Base-by-base conservation (phyloP, 1,139 yeast species). In the Blastobotrys raffinosifermentans region DNA sequence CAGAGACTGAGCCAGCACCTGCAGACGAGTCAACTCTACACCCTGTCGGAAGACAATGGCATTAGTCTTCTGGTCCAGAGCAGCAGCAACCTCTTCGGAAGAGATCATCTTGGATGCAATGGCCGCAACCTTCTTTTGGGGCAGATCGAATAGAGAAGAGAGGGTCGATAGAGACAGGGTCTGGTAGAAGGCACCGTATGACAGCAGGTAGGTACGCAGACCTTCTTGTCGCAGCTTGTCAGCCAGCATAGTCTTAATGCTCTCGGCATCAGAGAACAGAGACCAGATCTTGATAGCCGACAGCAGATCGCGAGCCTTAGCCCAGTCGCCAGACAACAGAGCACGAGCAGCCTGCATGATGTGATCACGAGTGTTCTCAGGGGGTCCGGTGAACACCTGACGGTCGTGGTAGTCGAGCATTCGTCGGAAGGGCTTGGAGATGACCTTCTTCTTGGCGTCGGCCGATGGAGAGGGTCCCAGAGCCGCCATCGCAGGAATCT, bases 341-440 rank as follows among this genome's bases (percentile, higher is more conserved):
- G 87, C 80, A 64, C 80, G 80, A 31, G 97, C 93, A 37, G 97
- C 95, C 61, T 85, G 89, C 72, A 91, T 80, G 54, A 91, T 81
- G 64, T 77, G 87, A 63, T 91, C 99, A 58, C 94, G 82, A 37
- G 94, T 84, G 63, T 91, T 85, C 67, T 91, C 98, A 41, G 97
- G 96, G 31, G 98, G 98, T 26, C 98, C 98, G 49, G 89, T 86
- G 70, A 91, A 91, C 46, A 82, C 84, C 63, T 91, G 96, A 63
- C 93, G 82, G 60, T 89, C 96, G 58, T 85, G 89, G 69, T 83
- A 84, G 59, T 91, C 98, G 53, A 91, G 75, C 63, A 85, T 77
- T 61, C 94, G 80, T 67, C 93, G 81, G 72, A 91, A 87, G 25
- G 96, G 85, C 66, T 86, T 87, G 53, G 80, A 70, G 42, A 77